Conservation (phyloP, 208 protist genomes). For the Crithidia fasciculata region DNA sequence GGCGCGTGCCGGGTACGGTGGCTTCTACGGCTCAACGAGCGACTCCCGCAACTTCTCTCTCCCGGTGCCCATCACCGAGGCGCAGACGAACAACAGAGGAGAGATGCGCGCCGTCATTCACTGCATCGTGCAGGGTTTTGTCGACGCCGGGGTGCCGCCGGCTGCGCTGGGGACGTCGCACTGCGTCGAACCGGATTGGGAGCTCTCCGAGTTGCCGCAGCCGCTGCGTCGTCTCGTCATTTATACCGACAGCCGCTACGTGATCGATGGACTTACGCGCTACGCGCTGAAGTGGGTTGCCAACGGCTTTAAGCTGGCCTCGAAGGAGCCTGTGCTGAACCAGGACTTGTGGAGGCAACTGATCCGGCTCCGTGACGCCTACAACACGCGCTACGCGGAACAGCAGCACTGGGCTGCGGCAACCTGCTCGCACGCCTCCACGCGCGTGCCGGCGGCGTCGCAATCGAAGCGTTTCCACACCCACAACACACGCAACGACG, state of each 20-base stretch:
- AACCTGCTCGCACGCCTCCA: neutral
- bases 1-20: conserved; percentile 78
- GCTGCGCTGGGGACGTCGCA: conserved; percentile 15
- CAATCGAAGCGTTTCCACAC: conserved; percentile 1
- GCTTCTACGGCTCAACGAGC: conserved; percentile 65
- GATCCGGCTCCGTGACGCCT: conserved; percentile 37
- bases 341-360: conserved; percentile 72
- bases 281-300: conserved; percentile 58
- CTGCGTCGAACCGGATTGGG: conserved; percentile 9
- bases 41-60: conserved; percentile 75
- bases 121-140: conserved; percentile 56
- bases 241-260: conserved; percentile 83
- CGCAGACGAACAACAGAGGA: conserved; percentile 87
- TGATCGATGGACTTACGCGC: conserved; percentile 62
- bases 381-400: conserved; percentile 57
- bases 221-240: conserved; percentile 57
- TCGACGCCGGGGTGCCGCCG: conserved; percentile 27
- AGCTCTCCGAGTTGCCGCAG: neutral
- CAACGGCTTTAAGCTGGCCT: conserved; percentile 62
- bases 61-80: conserved; percentile 52
- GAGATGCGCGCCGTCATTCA: conserved; percentile 83
- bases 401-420: conserved; percentile 19
- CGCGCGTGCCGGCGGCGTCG: neutral
- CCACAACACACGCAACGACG: conserved; percentile 39
- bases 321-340: conserved; percentile 60